These are phyloP conservation scores for Durusdinium trenchii DNA, from an alignment of 73 alveolate species.

Conservation along the genomic window DNA sequence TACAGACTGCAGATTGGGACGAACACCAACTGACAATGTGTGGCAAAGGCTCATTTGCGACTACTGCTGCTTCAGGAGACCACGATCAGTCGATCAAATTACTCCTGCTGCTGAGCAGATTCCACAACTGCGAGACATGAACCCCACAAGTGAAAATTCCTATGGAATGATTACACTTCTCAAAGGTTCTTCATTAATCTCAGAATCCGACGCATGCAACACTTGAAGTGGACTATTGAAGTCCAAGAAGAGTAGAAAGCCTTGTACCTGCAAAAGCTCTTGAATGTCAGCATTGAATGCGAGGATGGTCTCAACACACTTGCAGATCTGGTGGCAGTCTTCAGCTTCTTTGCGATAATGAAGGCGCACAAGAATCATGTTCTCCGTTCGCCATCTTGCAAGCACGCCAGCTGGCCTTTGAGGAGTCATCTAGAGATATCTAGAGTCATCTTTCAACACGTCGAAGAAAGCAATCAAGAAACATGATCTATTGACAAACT, in stretches of 20 bases:
- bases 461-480: no score
- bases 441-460: no score
- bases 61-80: no score
- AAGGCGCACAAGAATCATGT: neutral
- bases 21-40: neutral
- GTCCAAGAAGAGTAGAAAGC: slow-evolving; percentile 44
- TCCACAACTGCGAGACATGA: no score
- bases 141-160: no score
- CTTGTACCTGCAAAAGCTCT: slow-evolving; percentile 3
- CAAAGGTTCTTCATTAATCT: no score
- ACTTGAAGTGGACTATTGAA: neutral
- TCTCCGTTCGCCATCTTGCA: slow-evolving; percentile 59
- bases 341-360: neutral
- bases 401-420: slow-evolving; percentile 25
- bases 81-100: neutral
- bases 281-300: neutral
- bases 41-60: no score
- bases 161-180: no score
- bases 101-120: neutral
- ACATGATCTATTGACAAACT: no score
- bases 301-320: neutral
- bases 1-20: neutral
- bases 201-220: slow-evolving; percentile 20
- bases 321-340: neutral
- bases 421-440: neutral